These are phyloP conservation scores for Candida multigemmis DNA, from an alignment of 805 yeast genomes.

Conservation along the genomic window DNA sequence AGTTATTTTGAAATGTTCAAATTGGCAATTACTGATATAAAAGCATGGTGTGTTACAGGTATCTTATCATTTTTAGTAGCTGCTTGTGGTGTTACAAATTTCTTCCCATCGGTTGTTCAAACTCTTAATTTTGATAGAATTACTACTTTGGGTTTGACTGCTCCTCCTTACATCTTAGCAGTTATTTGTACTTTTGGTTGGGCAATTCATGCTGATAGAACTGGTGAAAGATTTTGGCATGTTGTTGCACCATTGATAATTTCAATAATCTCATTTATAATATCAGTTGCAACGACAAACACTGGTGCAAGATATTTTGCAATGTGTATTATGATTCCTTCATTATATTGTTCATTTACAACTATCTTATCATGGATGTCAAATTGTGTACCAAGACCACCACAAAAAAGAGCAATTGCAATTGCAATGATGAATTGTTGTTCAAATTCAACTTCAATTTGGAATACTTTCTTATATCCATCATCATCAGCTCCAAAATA, in stretches of 20 bases:
- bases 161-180: conserved; percentile 49
- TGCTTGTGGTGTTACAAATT: conserved; percentile 53
- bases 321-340: conserved; percentile 52
- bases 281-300: conserved; percentile 40
- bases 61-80: conserved; percentile 40
- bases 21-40: conserved; percentile 29
- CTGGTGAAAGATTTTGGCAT: conserved; percentile 48
- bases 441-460: conserved; percentile 47
- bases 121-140: conserved; percentile 43
- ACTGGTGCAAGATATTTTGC: conserved; percentile 52
- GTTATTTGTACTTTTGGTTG: conserved; percentile 41
- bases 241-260: conserved; percentile 32
- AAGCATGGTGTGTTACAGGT: conserved; percentile 40
- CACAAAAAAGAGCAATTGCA: conserved; percentile 50
- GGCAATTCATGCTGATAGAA: conserved; percentile 48
- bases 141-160: conserved; percentile 47
- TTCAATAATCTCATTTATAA: conserved; percentile 37
- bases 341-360: conserved; percentile 45
- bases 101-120: conserved; percentile 52
- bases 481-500: conserved; percentile 36
- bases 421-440: conserved; percentile 48
- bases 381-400: conserved; percentile 48
- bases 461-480: conserved; percentile 47
- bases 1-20: conserved; percentile 22
- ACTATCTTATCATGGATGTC: conserved; percentile 48